Conservation (phyloP, 2,329 filamentous ascomycete genomes). For the Cercospora beticola region DNA sequence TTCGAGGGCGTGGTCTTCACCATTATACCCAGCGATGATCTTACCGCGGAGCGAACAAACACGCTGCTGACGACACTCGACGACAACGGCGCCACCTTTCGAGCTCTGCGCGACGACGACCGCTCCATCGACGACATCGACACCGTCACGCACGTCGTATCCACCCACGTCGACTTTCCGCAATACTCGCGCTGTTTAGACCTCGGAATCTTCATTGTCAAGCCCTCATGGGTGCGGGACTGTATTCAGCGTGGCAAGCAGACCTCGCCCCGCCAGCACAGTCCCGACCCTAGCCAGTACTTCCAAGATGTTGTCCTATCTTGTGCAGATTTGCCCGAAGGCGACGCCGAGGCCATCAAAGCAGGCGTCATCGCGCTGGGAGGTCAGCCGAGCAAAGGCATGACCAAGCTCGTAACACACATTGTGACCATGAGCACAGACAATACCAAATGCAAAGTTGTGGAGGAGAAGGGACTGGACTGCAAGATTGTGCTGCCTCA, state of each 20-base stretch:
- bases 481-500: constrained; percentile 88
- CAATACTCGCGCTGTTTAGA: constrained; percentile 74
- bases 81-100: constrained; percentile 51
- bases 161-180: constrained; percentile 86
- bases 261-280: constrained; percentile 78
- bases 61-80: constrained; percentile 41
- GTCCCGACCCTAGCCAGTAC: constrained; percentile 86
- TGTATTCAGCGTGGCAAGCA: constrained; percentile 69
- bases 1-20: constrained; percentile 45
- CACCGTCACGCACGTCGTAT: constrained; percentile 63
- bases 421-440: constrained; percentile 79
- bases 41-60: constrained; percentile 44
- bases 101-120: constrained; percentile 43
- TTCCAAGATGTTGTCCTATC: constrained; percentile 81
- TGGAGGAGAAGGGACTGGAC: constrained; percentile 63
- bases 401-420: constrained; percentile 79
- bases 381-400: constrained; percentile 70
- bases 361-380: constrained; percentile 88
- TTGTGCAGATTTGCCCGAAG: constrained; percentile 78
- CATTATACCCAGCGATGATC: constrained; percentile 43
- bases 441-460: constrained; percentile 67
- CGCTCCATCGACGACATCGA: constrained; percentile 41
- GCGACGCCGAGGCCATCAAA: constrained; percentile 87
- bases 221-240: constrained; percentile 72
- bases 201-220: constrained; percentile 79